phyloP scores from a whole-genome alignment of 1,284 basidiomycete genomes.

The Ceratobasidium papillatum region DNA sequence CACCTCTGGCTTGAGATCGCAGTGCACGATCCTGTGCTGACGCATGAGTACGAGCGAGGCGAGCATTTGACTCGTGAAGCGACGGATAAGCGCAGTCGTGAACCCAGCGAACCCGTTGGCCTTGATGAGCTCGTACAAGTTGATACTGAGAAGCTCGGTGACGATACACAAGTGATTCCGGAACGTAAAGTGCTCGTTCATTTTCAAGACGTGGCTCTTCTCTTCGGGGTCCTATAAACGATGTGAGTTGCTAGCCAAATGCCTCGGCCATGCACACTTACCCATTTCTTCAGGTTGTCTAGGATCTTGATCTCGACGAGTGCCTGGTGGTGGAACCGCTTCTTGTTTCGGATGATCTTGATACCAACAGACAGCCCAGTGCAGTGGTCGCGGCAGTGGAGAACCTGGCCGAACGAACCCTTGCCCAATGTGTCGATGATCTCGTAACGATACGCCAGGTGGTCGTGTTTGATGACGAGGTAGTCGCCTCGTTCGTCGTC shows the following conservation, averaged over 20 bases:
- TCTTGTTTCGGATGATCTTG: conserved; percentile 99
- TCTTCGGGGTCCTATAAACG: conserved; percentile 86
- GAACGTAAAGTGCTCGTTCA: conserved; percentile 99
- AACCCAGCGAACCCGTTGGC: conserved; percentile 98
- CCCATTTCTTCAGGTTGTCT: conserved; percentile 96
- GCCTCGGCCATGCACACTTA: conserved; percentile 52
- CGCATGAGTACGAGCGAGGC: conserved; percentile 91
- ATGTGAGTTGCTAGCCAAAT: neutral
- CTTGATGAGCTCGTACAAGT: conserved; percentile 99
- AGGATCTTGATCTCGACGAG: conserved; percentile 98
- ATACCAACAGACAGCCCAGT: conserved; percentile 97
- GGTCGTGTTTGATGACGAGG: conserved; percentile 87
- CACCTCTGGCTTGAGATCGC: conserved; percentile 98
- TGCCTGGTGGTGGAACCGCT: conserved; percentile 98
- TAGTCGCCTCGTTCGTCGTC: conserved; percentile 99
- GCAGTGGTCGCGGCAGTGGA: conserved; percentile 95
- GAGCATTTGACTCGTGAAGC: conserved; percentile 97
- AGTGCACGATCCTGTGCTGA: conserved; percentile 98
- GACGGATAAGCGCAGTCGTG: conserved; percentile 90
- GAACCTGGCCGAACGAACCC: conserved; percentile 97
- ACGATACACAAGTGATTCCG: conserved; percentile 98
- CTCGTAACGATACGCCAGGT: conserved; percentile 96
- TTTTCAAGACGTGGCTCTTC: conserved; percentile 96
- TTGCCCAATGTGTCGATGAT: conserved; percentile 92
- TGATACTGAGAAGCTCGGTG: conserved; percentile 97